These are phyloP conservation scores for Meyerozyma smithsonii DNA, from an alignment of 1,139 yeast genomes.

Conservation along the genomic window DNA sequence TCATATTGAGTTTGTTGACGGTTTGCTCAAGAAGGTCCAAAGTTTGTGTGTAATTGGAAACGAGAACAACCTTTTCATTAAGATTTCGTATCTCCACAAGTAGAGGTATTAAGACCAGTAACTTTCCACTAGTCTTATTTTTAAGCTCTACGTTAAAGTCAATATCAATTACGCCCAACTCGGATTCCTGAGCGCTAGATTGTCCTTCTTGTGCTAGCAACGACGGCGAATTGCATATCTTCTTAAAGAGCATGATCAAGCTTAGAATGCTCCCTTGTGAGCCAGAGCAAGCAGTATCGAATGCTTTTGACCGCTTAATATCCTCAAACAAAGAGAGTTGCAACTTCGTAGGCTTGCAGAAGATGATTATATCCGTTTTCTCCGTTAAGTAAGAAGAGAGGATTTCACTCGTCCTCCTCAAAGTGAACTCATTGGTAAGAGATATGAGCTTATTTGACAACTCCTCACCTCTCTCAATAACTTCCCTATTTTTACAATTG, in stretches of 20 bases:
- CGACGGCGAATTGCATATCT: conserved; percentile 80
- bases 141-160: conserved; percentile 10
- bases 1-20: conserved; percentile 45
- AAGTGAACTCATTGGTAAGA: conserved; percentile 60
- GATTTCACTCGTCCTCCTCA: conserved; percentile 69
- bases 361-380: conserved; percentile 72
- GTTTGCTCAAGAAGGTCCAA: conserved; percentile 68
- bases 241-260: conserved; percentile 70
- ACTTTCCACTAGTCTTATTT: conserved; percentile 49
- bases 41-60: conserved; percentile 87
- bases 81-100: conserved; percentile 33
- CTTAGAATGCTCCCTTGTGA: conserved; percentile 41
- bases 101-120: conserved; percentile 50
- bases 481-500: conserved; percentile 50
- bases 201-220: conserved; percentile 30
- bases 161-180: conserved; percentile 4
- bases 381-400: conserved; percentile 67
- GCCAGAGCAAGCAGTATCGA: conserved; percentile 22
- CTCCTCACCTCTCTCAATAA: conserved; percentile 53
- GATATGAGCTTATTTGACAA: conserved; percentile 58
- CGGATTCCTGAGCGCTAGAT: conserved; percentile 3
- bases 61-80: conserved; percentile 75
- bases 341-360: conserved; percentile 65
- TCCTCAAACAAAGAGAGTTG: conserved; percentile 56
- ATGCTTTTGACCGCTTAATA: conserved; percentile 41